phyloP scores from a whole-genome alignment of 768 basidiomycete species.

The Phaffia australis region DNA sequence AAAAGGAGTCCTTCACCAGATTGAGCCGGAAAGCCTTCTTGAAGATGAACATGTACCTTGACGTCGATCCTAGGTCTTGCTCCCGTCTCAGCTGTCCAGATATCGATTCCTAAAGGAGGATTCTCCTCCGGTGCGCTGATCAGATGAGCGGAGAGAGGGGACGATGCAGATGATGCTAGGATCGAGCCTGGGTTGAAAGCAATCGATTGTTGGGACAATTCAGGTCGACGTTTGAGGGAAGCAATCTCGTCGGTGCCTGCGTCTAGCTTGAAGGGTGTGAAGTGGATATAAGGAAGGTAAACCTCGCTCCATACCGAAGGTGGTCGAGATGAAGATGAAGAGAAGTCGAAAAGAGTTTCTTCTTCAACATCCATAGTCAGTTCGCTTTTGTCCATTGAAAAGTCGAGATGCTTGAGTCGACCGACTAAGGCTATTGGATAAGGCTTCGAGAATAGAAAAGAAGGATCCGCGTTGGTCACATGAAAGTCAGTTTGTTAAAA shows the following conservation, averaged over 20 bases:
- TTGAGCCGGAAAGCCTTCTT: neutral
- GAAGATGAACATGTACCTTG: neutral
- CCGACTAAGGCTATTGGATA: neutral
- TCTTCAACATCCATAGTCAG: neutral
- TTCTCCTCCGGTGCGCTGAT: neutral
- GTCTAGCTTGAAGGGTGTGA: neutral
- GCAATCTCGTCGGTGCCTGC: neutral
- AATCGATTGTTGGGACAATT: neutral
- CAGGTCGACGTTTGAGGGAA: neutral
- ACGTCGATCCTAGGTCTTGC: neutral
- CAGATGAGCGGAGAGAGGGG: neutral
- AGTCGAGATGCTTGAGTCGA: neutral
- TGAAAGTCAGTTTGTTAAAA: neutral
- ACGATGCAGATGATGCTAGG: neutral
- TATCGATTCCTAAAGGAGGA: neutral
- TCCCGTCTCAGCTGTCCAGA: neutral
- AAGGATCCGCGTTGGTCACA: neutral
- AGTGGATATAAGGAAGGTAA: neutral
- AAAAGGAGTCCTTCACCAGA: neutral
- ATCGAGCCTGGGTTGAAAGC: neutral
- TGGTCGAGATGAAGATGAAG: neutral
- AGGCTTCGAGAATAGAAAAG: neutral
- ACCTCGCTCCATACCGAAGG: neutral
- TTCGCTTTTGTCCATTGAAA: neutral
- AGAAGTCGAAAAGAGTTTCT: neutral